phyloP scores from a whole-genome alignment of 1,284 basidiomycete genomes.

The Somion occarium region DNA sequence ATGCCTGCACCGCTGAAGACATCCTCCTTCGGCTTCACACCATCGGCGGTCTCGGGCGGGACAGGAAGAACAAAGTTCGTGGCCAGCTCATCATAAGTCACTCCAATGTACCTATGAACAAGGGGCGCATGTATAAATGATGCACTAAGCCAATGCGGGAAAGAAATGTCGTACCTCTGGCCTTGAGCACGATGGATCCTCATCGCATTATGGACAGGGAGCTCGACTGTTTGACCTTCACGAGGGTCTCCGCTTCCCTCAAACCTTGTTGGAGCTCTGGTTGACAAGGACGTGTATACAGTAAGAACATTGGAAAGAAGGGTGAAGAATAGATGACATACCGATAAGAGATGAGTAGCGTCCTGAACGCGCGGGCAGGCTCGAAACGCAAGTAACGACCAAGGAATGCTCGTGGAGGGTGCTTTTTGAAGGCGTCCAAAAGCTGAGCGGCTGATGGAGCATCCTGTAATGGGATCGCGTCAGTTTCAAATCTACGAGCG shows the following conservation, averaged over 20 bases:
- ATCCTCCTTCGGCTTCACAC: constrained; percentile 9
- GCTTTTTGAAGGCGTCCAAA: constrained; percentile 53
- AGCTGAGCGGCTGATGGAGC: constrained; percentile 45
- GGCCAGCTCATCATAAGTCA: constrained; percentile 57
- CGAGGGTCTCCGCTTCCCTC: not conserved
- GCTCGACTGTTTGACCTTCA: not conserved
- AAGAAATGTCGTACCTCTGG: constrained; percentile 34
- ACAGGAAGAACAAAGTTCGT: constrained; percentile 9
- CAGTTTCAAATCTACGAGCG: too few species aligned
- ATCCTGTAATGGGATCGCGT: too few species aligned
- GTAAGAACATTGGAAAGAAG: constrained; percentile 4
- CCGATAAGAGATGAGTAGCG: constrained; percentile 72
- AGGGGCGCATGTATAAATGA: not conserved
- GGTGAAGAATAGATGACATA: constrained; percentile 22
- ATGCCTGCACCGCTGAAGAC: constrained; percentile 33
- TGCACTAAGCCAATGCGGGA: not conserved
- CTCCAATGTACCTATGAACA: constrained; percentile 47
- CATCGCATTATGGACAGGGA: constrained; percentile 51
- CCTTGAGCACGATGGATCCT: constrained; percentile 38
- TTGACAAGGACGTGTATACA: not conserved
- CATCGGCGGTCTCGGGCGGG: not conserved
- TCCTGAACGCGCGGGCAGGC: constrained; percentile 69
- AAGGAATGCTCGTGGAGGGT: constrained; percentile 54
- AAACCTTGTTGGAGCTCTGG: too few species aligned
- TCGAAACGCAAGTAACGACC: constrained; percentile 71